Evolutionary conservation across 768 basidiomycete species (phyloP).

Genomic region (Basidioascus undulatus): DNA sequence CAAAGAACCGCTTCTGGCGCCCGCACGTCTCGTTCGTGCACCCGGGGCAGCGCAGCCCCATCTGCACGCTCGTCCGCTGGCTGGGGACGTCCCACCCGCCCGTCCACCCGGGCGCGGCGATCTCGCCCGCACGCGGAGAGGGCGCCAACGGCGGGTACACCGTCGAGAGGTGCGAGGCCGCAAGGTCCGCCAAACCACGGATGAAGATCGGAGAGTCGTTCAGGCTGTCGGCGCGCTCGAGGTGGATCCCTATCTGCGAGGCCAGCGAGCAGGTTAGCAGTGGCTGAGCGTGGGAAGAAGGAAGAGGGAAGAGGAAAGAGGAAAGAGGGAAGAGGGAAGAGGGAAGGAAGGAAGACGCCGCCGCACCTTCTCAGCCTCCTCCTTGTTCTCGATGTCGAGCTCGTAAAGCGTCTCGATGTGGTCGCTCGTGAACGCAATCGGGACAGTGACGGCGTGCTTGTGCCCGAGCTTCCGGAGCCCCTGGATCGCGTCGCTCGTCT

Average conservation of each 20-base stretch:
- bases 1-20: slow-evolving; percentile 73
- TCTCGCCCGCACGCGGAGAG: too few relatives aligned
- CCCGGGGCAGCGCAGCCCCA: slow-evolving; percentile 73
- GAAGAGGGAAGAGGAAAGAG: too few relatives aligned
- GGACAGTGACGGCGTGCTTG: slow-evolving; percentile 41
- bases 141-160: too few relatives aligned
- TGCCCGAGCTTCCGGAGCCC: slow-evolving; percentile 23
- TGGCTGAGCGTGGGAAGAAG: not conserved
- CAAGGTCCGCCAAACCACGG: slow-evolving; percentile 78
- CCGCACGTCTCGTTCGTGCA: slow-evolving; percentile 75
- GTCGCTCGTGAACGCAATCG: slow-evolving; percentile 95
- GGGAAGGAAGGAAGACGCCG: slow-evolving; percentile 13
- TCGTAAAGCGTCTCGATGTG: slow-evolving; percentile 98
- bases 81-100: slow-evolving; percentile 29
- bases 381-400: slow-evolving; percentile 75
- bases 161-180: slow-evolving; percentile 47
- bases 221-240: slow-evolving; percentile 65
- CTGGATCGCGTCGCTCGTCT: slow-evolving; percentile 75
- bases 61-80: slow-evolving; percentile 48
- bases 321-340: not conserved
- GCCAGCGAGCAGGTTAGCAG: slow-evolving; percentile 1
- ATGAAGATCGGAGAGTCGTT: slow-evolving; percentile 94
- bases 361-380: slow-evolving; percentile 78
- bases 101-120: too few relatives aligned
- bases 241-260: slow-evolving; percentile 62